These are phyloP conservation scores for Colletotrichum musae DNA, from an alignment of 2,329 filamentous ascomycete genomes.

Conservation along the genomic window DNA sequence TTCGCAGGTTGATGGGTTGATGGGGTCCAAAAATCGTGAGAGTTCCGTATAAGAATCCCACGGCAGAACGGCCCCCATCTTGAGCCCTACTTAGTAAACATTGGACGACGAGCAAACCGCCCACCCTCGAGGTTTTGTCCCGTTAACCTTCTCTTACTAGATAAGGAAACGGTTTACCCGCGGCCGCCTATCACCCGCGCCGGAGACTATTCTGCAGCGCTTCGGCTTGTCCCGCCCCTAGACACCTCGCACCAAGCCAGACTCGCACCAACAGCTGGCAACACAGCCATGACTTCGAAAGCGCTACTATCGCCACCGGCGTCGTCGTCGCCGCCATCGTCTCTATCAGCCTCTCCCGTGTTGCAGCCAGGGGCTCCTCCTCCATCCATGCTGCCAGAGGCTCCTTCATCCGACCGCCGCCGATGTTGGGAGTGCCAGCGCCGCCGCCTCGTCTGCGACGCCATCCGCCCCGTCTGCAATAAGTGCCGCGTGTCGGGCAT, in stretches of 20 bases:
- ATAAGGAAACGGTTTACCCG: slow-evolving; percentile 23
- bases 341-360: not conserved
- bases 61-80: slow-evolving; percentile 10
- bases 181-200: not conserved
- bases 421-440: slow-evolving; percentile 61
- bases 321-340: not conserved
- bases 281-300: no score
- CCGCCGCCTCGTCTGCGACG: slow-evolving; percentile 58
- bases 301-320: not conserved
- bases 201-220: slow-evolving; percentile 2
- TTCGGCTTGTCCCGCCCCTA: slow-evolving; percentile 4
- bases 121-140: not conserved
- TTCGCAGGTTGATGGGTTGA: no score
- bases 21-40: not conserved
- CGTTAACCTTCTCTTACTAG: slow-evolving; percentile 28
- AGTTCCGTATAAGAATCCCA: slow-evolving; percentile 27
- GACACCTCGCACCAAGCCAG: not conserved
- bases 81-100: not conserved
- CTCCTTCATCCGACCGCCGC: slow-evolving; percentile 27
- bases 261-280: not conserved
- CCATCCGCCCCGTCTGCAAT: slow-evolving; percentile 52
- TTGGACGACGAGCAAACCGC: not conserved
- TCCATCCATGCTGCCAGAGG: not conserved
- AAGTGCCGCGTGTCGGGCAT: slow-evolving; percentile 52
- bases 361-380: not conserved